Conservation (phyloP, 192 early-diverging fungal genomes). For the Chytriomyces sp. region DNA sequence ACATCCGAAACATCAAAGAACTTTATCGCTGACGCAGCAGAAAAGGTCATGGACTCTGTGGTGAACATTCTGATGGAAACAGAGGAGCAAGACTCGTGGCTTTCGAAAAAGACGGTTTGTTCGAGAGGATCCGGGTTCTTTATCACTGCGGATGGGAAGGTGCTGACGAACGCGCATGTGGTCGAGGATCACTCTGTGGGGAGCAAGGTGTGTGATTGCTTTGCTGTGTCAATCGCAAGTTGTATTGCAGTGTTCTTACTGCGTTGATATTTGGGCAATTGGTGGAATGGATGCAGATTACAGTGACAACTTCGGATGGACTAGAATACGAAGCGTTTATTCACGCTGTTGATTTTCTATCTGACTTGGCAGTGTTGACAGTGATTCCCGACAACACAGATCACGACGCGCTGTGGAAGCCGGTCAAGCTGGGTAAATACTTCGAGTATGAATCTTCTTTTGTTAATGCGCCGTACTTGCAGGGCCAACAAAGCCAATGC, state of each 20-base stretch:
- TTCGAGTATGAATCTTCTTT: neutral
- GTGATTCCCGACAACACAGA: constrained; percentile 4
- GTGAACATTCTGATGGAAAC: constrained; percentile 55
- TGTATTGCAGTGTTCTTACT: no score
- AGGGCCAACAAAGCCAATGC: no score
- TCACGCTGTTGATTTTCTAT: constrained; percentile 47
- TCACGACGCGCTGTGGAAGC: constrained; percentile 23
- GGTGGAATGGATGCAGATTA: no score
- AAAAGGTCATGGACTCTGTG: constrained; percentile 50
- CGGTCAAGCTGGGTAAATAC: constrained; percentile 18
- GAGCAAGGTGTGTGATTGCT: no score
- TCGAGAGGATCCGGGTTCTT: constrained; percentile 58
- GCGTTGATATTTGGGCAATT: no score
- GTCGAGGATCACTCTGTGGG: constrained; percentile 30
- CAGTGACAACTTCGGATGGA: constrained; percentile 47
- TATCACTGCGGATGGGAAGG: constrained; percentile 45
- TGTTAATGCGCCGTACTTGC: neutral
- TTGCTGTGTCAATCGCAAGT: no score
- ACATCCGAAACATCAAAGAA: no score
- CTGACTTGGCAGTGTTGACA: constrained; percentile 54
- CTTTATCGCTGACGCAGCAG: constrained; percentile 58
- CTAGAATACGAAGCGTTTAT: constrained; percentile 42
- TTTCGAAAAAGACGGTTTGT: constrained; percentile 39
- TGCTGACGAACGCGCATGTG: constrained; percentile 56
- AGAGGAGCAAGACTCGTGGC: no score